phyloP scores from a whole-genome alignment of 148 eudicot genomes.

The Cornus florida region DNA sequence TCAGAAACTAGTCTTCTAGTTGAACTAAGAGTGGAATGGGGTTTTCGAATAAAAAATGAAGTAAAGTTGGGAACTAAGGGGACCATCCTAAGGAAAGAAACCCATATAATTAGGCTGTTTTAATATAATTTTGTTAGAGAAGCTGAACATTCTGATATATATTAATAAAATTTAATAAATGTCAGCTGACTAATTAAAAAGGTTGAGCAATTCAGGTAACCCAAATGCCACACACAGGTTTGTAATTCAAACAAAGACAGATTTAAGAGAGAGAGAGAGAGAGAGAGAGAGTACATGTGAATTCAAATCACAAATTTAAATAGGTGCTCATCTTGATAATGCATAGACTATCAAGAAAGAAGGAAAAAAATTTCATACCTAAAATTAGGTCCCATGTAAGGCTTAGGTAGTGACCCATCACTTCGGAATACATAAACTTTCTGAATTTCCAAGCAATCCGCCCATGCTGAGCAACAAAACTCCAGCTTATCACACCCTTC shows the following conservation, averaged over 20 bases:
- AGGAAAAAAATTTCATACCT: constrained; percentile 25
- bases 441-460: constrained; percentile 51
- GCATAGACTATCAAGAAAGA: background rate
- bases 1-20: background rate
- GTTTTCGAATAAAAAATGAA: background rate
- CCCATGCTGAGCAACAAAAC: constrained; percentile 60
- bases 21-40: background rate
- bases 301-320: background rate
- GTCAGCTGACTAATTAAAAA: background rate
- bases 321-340: background rate
- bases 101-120: background rate
- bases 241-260: background rate
- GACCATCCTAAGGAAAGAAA: background rate
- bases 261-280: background rate
- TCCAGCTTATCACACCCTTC: constrained; percentile 46
- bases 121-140: background rate
- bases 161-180: background rate
- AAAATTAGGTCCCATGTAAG: constrained; percentile 54
- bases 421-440: constrained; percentile 40
- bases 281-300: background rate
- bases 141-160: background rate
- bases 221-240: background rate
- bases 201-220: background rate
- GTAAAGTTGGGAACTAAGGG: background rate
- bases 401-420: constrained; percentile 26